Percentiles rank a stretch among this genome's conserved stretches.
These are phyloP conservation scores for Cladorrhinum sp. DNA, from an alignment of 2,329 filamentous ascomycete genomes.

Conservation along the genomic window DNA sequence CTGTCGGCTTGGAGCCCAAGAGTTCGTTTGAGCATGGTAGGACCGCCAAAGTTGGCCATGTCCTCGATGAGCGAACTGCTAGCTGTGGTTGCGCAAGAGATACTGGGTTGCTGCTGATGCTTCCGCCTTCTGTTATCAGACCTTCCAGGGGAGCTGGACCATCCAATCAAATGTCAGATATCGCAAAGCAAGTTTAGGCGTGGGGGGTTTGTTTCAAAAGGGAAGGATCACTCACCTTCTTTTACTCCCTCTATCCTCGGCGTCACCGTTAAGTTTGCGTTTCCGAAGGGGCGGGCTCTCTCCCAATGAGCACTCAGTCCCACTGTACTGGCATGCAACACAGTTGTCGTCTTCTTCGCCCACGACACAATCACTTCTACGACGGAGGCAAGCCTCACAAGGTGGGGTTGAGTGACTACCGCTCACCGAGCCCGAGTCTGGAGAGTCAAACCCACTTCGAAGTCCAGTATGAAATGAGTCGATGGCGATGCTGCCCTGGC, in stretches of 20 bases:
- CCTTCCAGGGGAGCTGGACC: constrained; percentile 54
- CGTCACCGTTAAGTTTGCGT: constrained; percentile 68
- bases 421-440: constrained; percentile 45
- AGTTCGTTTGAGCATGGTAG: constrained; percentile 63
- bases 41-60: constrained; percentile 67
- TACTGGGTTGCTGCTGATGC: constrained; percentile 51
- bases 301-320: constrained; percentile 74
- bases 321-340: constrained; percentile 73
- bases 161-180: constrained; percentile 50
- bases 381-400: constrained; percentile 71
- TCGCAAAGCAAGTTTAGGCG: constrained; percentile 23
- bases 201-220: constrained; percentile 17
- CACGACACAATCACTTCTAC: constrained; percentile 73
- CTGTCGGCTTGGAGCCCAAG: constrained; percentile 74
- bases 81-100: constrained; percentile 56
- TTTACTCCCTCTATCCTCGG: constrained; percentile 64
- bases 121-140: constrained; percentile 52
- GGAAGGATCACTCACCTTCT: constrained; percentile 58
- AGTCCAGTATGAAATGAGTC: constrained; percentile 47
- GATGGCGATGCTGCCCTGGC: constrained; percentile 47
- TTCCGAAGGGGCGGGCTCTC: constrained; percentile 76
- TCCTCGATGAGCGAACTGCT: constrained; percentile 65
- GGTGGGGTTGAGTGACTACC: constrained; percentile 43
- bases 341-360: constrained; percentile 69
- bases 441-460: constrained; percentile 51